Base-by-base conservation (phyloP, 2,329 filamentous ascomycete species). In the Raffaelea ambrosiae region DNA sequence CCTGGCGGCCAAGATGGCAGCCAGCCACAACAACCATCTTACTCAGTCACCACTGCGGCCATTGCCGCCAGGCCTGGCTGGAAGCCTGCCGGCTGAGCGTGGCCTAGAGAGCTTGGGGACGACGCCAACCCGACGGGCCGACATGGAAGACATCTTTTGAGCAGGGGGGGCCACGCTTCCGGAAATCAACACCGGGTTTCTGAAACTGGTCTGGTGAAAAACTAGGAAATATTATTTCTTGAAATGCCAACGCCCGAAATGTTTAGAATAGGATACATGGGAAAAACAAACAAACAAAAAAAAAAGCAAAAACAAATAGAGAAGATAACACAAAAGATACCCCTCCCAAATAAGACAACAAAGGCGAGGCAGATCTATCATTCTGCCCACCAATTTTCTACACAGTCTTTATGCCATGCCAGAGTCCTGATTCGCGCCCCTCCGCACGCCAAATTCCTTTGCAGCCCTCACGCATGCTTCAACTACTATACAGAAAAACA, bases 51-150 rank as follows among this genome's bases (percentile, higher is more conserved):
- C 63, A 1, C 43, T 65, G 41, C 54, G 59, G 38, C 48, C 55
- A 14, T 21, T 59, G 4, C 58, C 54, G 13, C 56, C 57, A 14
- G 59, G 54, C 3, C 49, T 60, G 26, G 51, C 50, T 1, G 52
- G 52, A 13, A 61, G 62, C 22, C 48, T 63, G 16, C 58, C 59
- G 0, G 54, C 53, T 3, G 66, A 70, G 51, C 61, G 72, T 26
- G 71, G 71, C 0, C 55, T 74, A 3, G 72, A 74, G 53, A 74
- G 70, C 49, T 61, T 74, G 11, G 71, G 71, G 3, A 67, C 68
- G 38, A 71, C 70, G 40, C 67, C 69, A 1, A 61, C 64, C 7
- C 59, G 58, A 48, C 53, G 59, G 39, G 57, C 60, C 1, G 57
- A 63, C 22, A 48, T 52, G 1, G 60, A 63, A 3, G 61, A 64